These are phyloP conservation scores for Dryadomyces quercivorus DNA, from an alignment of 2,329 filamentous ascomycete genomes.

Conservation along the genomic window DNA sequence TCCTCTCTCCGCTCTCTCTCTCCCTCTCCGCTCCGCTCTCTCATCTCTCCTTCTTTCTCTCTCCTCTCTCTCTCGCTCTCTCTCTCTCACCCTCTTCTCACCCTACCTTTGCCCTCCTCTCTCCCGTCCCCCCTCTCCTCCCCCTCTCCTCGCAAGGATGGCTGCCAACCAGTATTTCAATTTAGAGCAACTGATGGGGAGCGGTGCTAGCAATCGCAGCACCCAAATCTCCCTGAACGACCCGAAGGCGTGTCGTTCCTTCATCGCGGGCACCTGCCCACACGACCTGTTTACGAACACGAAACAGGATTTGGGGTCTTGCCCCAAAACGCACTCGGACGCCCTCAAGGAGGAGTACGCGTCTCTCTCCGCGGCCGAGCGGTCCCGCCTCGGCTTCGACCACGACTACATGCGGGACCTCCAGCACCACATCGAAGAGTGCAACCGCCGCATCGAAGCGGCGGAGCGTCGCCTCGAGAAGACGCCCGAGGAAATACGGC, in stretches of 20 bases:
- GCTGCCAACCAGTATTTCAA: background rate
- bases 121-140: background rate
- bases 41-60: background rate
- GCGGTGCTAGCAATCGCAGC: slow-evolving; percentile 58
- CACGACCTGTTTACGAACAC: slow-evolving; percentile 99
- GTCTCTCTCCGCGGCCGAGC: slow-evolving; percentile 55
- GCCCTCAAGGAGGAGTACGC: slow-evolving; percentile 84
- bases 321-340: slow-evolving; percentile 79
- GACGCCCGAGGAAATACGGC: slow-evolving; percentile 91
- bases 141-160: background rate
- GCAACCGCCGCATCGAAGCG: slow-evolving; percentile 83
- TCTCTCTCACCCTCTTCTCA: background rate
- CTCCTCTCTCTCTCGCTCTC: background rate
- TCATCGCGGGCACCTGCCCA: slow-evolving; percentile 84
- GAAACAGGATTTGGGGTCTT: slow-evolving; percentile 89
- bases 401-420: slow-evolving; percentile 96
- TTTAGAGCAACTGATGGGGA: slow-evolving; percentile 82
- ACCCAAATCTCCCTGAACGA: slow-evolving; percentile 81
- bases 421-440: slow-evolving; percentile 93
- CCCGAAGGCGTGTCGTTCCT: slow-evolving; percentile 88
- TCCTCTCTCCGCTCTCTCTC: background rate
- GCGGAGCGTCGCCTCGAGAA: slow-evolving; percentile 89
- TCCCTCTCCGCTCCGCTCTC: too few relatives aligned
- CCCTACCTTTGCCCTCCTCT: background rate
- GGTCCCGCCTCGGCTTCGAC: slow-evolving; percentile 76